Base-by-base conservation (phyloP, 2,329 filamentous ascomycete species). In the Fusarium nodosum region DNA sequence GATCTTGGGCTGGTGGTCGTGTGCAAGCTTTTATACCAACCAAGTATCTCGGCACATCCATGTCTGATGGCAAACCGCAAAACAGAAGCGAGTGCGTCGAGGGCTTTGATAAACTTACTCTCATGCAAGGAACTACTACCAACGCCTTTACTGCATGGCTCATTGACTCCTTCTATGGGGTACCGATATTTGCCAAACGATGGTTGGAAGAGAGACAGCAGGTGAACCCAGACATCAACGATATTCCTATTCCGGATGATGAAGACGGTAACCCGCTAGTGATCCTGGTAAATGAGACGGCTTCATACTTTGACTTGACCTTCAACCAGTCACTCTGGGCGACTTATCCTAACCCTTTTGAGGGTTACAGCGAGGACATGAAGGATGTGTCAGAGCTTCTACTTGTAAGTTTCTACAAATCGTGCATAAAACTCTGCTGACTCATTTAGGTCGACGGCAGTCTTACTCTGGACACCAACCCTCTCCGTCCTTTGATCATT, bases 261-360 rank as follows among this genome's bases (percentile, higher is more conserved):
- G 61, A 74, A n/a, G 2, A 68, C 1, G 50, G 66, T 7, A 72
- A 74, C 18, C 68, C 64, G 0, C 42, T 74, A 7, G 75, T 77
- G 8, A 20, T 66, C 4, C 59, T 76, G 4, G 66, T 75, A 22
- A 74, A 71, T 11, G 31, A 61, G 24, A 76, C 73, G 3, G 69
- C 74, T 1, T n/a, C 33, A 3, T 55, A 48, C 9, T 78, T 79
- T 50, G 69, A 71, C 5, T 57, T 73, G 41, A 77, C 70, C 1
- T 73, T 79, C 34, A 75, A 76, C n/a, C 60, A 77, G 41, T 76
- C 75, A 2, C n/a, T 76, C 11, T 79, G 77, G 71, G 63, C 74
- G 7, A 74, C 64, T 0, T 72, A 72, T n/a, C 77, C 77, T 1
- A 79, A 79, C 18, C 77, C 77, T 0, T 79, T 79, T 24, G 53